Base-by-base conservation (phyloP, 2,329 filamentous ascomycete genomes). In the Aspergillus chevalieri region DNA sequence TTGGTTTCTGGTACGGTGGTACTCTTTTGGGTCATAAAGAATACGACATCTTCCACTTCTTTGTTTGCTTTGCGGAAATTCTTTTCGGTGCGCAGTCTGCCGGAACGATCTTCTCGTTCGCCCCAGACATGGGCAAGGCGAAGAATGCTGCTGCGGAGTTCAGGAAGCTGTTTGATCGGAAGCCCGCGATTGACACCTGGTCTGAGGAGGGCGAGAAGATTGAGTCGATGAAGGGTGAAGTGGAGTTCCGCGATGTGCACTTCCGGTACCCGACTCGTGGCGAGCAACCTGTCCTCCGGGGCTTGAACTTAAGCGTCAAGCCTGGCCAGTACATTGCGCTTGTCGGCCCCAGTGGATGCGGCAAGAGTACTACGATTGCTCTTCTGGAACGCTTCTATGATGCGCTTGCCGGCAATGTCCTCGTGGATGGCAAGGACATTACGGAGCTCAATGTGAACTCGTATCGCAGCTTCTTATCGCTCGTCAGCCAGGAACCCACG, bases 331-430 rank as follows among this genome's bases (percentile, higher is more conserved):
- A 75, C 53, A 61, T 76, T 67, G 93, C 92, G 0, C 80, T 97
- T 2, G 93, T 97, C 7, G 93, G 93, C n/a, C 86, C 92, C 0
- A 93, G 87, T 43, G 92, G 93, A 2, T 95, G 91, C 63, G 93
- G 93, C 50, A 97, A 98, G 75, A 89, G 84, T 45, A 97, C 93
- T 0, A 94, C 91, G 0, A 95, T 97, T 65, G 87, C 89, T 3
- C 78, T 97, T 3, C 76, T 97, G 28, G 92, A 97, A 67, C 86
- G 93, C 30, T 97, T 97, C 74, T 97, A 97, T 65, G 90, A 97
- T 60, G 88, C 91, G 0, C 78, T 93, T 0, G 78, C 82, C 0
- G 93, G 93, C 10, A 84, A 84, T 12, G 78, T 98, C 30, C 88
- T 83, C 51, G 78, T 97, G 15, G 92, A 97, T 62, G 89, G 84